Evolutionary conservation across 2,329 filamentous ascomycete genomes (phyloP).

Genomic region (Shiraia bambusicola): DNA sequence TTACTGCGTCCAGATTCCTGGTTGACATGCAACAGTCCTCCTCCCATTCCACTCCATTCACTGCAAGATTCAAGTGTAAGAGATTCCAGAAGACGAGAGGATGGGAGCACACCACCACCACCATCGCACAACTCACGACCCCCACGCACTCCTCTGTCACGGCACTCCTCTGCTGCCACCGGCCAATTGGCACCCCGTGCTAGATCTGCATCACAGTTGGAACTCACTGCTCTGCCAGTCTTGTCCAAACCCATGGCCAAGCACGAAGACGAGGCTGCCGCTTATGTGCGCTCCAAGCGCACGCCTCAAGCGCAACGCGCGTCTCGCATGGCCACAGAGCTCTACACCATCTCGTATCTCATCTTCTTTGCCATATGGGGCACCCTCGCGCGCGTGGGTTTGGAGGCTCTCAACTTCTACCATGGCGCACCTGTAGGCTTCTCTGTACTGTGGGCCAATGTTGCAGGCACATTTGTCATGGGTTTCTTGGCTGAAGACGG

Average conservation of each 20-base stretch:
- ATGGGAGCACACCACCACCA: slow-evolving; percentile 5
- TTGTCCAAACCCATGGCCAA: slow-evolving; percentile 12
- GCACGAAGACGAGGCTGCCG: slow-evolving; percentile 8
- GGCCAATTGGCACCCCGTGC: slow-evolving; percentile 3
- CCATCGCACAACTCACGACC: slow-evolving; percentile 10
- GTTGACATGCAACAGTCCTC: slow-evolving; percentile 10
- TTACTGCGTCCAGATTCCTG: slow-evolving; percentile 7
- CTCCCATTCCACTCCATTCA: slow-evolving; percentile 8
- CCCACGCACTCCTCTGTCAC: slow-evolving; percentile 13
- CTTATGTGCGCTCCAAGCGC: slow-evolving; percentile 12
- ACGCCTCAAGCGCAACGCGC: slow-evolving; percentile 15
- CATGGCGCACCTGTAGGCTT: slow-evolving; percentile 74
- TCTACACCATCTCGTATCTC: slow-evolving; percentile 75
- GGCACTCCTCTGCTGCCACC: slow-evolving; percentile 8
- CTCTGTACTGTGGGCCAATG: slow-evolving; percentile 82
- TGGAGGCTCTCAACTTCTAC: slow-evolving; percentile 78
- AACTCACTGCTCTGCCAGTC: slow-evolving; percentile 34
- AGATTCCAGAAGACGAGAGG: slow-evolving; percentile 7
- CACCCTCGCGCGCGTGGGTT: slow-evolving; percentile 77
- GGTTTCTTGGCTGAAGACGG: slow-evolving; percentile 82
- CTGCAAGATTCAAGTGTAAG: slow-evolving; percentile 4
- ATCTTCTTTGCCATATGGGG: slow-evolving; percentile 83
- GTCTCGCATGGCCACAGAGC: slow-evolving; percentile 40
- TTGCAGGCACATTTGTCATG: slow-evolving; percentile 77
- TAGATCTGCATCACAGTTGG: slow-evolving; percentile 18